A percentile compares a stretch with the other conserved stretches of the same genome.
phyloP scores from a whole-genome alignment of 1,284 basidiomycete genomes.

The Ustilago loliicola region DNA sequence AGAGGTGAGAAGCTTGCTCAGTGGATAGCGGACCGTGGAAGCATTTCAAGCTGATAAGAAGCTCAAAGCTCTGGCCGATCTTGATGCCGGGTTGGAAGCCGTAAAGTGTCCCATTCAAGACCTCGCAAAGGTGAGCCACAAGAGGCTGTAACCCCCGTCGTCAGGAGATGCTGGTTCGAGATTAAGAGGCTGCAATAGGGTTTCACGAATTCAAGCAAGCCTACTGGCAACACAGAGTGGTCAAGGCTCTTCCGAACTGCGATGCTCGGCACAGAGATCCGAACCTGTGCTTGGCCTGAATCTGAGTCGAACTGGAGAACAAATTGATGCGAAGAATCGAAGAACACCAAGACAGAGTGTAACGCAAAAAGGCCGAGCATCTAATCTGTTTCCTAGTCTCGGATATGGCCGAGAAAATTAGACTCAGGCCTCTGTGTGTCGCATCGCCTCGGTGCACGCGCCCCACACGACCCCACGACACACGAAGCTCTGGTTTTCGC shows the following conservation, averaged over 20 bases:
- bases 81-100: background rate
- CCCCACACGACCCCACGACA: slow-evolving; percentile 17
- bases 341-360: background rate
- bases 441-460: background rate
- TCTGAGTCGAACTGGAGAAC: background rate
- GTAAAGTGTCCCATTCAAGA: background rate
- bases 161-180: background rate
- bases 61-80: background rate
- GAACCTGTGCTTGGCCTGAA: background rate
- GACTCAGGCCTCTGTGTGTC: slow-evolving; percentile 1
- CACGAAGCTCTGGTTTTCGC: background rate
- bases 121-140: background rate
- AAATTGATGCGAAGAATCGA: background rate
- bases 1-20: slow-evolving; percentile 1
- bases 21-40: background rate
- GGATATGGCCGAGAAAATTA: slow-evolving; percentile 18
- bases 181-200: background rate
- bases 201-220: background rate
- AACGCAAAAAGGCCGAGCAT: background rate
- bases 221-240: background rate
- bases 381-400: slow-evolving; percentile 3
- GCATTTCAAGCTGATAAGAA: background rate
- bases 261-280: background rate
- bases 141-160: background rate
- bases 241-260: background rate